These are phyloP conservation scores for Sclerotinia subarctica DNA, from an alignment of 2,329 filamentous ascomycete genomes.

Conservation along the genomic window DNA sequence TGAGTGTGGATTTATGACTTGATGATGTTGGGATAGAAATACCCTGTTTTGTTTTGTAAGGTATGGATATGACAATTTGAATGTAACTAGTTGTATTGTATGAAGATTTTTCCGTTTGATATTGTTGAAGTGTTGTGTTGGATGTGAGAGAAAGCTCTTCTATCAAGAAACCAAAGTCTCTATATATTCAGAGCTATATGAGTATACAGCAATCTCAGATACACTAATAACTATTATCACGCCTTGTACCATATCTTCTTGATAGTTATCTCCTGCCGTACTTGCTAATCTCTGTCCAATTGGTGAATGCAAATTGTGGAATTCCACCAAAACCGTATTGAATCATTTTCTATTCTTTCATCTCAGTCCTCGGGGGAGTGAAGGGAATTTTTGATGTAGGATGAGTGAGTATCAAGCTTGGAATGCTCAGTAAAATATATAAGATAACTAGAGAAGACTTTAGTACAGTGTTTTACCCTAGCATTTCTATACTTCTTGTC, in stretches of 20 bases:
- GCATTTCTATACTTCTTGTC: too few species aligned
- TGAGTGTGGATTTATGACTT: neutral
- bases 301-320: neutral
- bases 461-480: too few species aligned
- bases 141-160: neutral
- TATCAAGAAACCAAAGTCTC: neutral
- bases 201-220: too few species aligned
- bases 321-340: neutral
- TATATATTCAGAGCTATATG: neutral
- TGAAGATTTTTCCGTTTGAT: neutral
- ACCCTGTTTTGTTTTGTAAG: neutral
- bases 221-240: neutral
- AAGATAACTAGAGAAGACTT: too few species aligned
- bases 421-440: neutral
- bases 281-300: accelerated
- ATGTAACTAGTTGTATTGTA: neutral
- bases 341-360: neutral
- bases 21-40: neutral
- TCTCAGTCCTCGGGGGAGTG: accelerated
- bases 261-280: neutral
- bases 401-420: neutral
- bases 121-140: neutral
- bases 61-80: neutral
- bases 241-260: too few species aligned
- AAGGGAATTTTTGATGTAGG: too few species aligned